Conservation (phyloP, 176 grass and related monocot species). For the Ensete ventricosum region DNA sequence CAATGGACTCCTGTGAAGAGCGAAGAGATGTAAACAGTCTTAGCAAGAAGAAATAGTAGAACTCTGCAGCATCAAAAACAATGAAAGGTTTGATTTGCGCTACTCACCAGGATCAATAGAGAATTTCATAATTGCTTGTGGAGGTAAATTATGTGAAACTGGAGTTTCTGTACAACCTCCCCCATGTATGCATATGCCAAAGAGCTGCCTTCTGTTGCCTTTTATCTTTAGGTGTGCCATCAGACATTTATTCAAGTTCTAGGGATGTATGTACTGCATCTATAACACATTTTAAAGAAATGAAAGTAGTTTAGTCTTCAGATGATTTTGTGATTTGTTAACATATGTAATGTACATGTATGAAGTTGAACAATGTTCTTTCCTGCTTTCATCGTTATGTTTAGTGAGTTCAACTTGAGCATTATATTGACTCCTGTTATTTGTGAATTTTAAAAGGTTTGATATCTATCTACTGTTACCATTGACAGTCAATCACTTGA, state of each 20-base stretch:
- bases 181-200: background rate
- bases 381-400: background rate
- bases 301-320: background rate
- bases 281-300: background rate
- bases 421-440: too few relatives aligned
- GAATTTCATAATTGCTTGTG: background rate
- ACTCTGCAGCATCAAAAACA: background rate
- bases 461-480: too few relatives aligned
- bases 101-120: background rate
- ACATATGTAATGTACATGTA: background rate
- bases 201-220: background rate
- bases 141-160: background rate
- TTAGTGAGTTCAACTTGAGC: too few relatives aligned
- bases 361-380: background rate
- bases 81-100: background rate
- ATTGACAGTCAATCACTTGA: too few relatives aligned
- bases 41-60: background rate
- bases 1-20: slow-evolving; percentile 72
- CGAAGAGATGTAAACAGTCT: slow-evolving; percentile 31
- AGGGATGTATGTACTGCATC: background rate
- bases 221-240: background rate
- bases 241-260: background rate
- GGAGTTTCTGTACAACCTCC: background rate
- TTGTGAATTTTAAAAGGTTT: too few relatives aligned
- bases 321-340: background rate